Evolutionary conservation across 2,329 filamentous ascomycete species (phyloP).

Genomic region (Aspergillus pseudonomiae): DNA sequence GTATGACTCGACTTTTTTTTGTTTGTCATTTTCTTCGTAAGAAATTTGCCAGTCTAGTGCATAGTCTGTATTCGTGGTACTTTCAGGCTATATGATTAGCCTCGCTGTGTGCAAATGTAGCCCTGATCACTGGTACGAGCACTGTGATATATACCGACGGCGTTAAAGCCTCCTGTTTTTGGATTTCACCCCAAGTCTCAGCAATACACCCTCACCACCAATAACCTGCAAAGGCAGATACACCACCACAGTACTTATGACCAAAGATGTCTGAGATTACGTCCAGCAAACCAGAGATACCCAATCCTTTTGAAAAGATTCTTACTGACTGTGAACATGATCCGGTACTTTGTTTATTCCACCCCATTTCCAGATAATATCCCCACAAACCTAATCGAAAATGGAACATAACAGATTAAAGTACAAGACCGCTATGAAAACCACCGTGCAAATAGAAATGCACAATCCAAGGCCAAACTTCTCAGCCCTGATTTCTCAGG

Average conservation of each 20-base stretch:
- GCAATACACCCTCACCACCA: background rate
- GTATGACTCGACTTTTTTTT: background rate
- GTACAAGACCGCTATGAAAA: conserved; percentile 71
- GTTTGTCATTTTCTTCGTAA: background rate
- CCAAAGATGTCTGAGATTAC: conserved; percentile 12
- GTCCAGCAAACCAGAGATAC: conserved; percentile 3
- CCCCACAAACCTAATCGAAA: background rate
- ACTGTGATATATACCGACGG: background rate
- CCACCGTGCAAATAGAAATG: conserved; percentile 76
- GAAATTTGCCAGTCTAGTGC: background rate
- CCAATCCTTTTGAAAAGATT: conserved; percentile 75
- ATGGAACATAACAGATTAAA: conserved; percentile 34
- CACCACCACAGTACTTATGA: background rate
- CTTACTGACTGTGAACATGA: conserved; percentile 69
- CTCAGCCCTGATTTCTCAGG: conserved; percentile 68
- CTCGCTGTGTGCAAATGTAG: background rate
- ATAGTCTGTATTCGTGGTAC: background rate
- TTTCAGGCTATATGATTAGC: background rate
- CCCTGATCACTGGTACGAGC: background rate
- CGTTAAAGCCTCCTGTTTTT: background rate
- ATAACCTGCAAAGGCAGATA: background rate
- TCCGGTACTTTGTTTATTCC: conserved; percentile 55
- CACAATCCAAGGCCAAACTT: conserved; percentile 74
- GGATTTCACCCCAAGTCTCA: background rate
- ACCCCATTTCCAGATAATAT: background rate